phyloP scores from a whole-genome alignment of 345 rosid genomes.

The Bretschneidera sinensis region DNA sequence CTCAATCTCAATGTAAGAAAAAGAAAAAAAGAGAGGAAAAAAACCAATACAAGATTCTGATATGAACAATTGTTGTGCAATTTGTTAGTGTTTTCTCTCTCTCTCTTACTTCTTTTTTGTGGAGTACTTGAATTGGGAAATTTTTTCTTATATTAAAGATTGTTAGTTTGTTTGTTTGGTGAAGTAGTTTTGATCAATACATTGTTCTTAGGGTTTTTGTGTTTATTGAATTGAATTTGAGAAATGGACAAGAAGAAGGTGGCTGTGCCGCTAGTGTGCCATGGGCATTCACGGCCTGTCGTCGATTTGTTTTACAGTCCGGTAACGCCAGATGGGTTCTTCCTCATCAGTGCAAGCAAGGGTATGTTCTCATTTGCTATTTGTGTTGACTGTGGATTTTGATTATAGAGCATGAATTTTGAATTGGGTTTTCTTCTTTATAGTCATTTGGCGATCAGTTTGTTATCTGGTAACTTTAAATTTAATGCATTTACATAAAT shows the following conservation, averaged over 20 bases:
- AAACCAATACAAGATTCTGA: background rate
- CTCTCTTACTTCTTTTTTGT: background rate
- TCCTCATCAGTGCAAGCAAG: conserved; percentile 82
- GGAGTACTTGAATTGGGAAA: background rate
- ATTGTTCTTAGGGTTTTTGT: conserved; percentile 4
- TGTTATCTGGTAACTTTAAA: background rate
- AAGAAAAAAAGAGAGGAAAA: no score
- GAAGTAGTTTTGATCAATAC: background rate
- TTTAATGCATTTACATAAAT: background rate
- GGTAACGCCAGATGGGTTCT: conserved; percentile 78
- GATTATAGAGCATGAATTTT: background rate
- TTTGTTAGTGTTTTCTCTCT: background rate
- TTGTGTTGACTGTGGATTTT: background rate
- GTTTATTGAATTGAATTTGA: background rate
- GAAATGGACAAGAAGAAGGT: conserved; percentile 49
- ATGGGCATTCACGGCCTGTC: conserved; percentile 84
- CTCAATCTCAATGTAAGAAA: background rate
- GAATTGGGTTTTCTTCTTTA: background rate
- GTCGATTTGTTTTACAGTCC: conserved; percentile 78
- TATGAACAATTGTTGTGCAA: background rate
- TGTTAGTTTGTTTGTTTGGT: background rate
- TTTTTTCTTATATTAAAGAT: no score
- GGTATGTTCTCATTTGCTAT: conserved; percentile 27
- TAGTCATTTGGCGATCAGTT: background rate
- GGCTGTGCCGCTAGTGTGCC: conserved; percentile 72